Evolutionary conservation across 139 green algal genomes (phyloP), one percentile per base, ranked within the genome.

Genomic region (Chlorella sorokiniana): DNA sequence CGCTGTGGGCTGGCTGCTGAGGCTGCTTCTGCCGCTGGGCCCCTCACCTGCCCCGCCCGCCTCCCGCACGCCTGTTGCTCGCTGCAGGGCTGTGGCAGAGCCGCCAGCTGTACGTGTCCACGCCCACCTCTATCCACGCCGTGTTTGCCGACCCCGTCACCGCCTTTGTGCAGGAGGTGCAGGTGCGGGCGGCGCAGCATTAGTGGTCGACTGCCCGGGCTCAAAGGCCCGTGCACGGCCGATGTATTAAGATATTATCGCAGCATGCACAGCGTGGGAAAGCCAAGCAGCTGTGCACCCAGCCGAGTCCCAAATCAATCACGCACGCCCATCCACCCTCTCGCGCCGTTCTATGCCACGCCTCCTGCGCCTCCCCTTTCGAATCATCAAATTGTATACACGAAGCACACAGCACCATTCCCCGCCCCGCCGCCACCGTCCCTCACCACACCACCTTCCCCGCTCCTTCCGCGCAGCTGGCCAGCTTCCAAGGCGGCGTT

Each of bases 81-180:
- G n/a, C n/a, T 54, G 70, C 78, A 79, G 88, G 86, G 37, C 51
- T 88, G 27, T 92, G 88, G 88, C 88, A 89, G 45, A 76, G 75
- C 48, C 82, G 85, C 1, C 84, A 90, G 79, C 82, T 92, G n/a
- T 90, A 84, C 65, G 64, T 90, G 70, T 70, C 85, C 41, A 87
- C 82, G 14, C 84, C 72, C 10, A 76, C 76, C 63, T 70, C 59
- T 8, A 25, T 90, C 33, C 75, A 88, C 38, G 70, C 76, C 23
- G 75, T 85, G 14, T 90, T 92, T 74, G 79, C 84, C 18, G 84
- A 88, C 75, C 80, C 84, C 11, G 62, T 71, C 8, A 56, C 81
- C 44, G 6, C 68, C 10, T 86, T 85, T 80, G 84, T 88, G 59
- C 79, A 88, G 73, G 78, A 76, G 33, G 59, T 81, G 29, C 61